phyloP scores from a whole-genome alignment of 2,329 filamentous ascomycete species.

The Fusarium scirpi region DNA sequence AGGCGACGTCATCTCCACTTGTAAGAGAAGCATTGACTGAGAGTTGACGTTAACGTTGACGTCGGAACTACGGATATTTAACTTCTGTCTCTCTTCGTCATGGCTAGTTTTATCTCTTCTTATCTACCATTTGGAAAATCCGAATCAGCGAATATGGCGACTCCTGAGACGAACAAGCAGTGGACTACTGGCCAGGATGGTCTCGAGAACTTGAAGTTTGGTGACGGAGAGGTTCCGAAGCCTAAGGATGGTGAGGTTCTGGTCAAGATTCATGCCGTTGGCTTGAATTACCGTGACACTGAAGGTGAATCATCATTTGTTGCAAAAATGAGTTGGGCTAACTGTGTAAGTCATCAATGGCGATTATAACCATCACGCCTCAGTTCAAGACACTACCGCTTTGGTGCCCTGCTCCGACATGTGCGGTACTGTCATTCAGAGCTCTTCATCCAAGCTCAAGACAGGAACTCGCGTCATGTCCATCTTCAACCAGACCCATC shows the following conservation, averaged over 20 bases:
- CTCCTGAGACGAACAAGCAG: conserved; percentile 55
- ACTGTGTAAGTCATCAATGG: conserved; percentile 68
- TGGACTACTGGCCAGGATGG: conserved; percentile 69
- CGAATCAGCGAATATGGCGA: conserved; percentile 16
- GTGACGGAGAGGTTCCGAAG: conserved; percentile 58
- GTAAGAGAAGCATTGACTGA: conserved; percentile 28
- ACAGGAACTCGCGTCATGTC: conserved; percentile 74
- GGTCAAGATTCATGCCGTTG: conserved; percentile 60
- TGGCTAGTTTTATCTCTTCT: conserved; percentile 42
- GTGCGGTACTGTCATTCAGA: conserved; percentile 69
- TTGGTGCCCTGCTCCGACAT: conserved; percentile 78
- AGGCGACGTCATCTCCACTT: conserved; percentile 38
- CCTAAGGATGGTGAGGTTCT: conserved; percentile 65
- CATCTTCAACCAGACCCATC: conserved; percentile 70
- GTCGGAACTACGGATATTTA: neutral
- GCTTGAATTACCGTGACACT: conserved; percentile 64
- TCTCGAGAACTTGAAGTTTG: conserved; percentile 63
- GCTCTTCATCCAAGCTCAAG: conserved; percentile 58
- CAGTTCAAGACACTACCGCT: conserved; percentile 54
- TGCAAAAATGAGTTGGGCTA: neutral
- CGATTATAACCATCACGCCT: conserved; percentile 74
- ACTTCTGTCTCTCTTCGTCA: conserved; percentile 3
- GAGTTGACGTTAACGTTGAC: conserved; percentile 14
- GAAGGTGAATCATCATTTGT: conserved; percentile 53
- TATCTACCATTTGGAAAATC: conserved; percentile 38